Conservation (phyloP, 139 green algal species). For the Tetraselmis striata region DNA sequence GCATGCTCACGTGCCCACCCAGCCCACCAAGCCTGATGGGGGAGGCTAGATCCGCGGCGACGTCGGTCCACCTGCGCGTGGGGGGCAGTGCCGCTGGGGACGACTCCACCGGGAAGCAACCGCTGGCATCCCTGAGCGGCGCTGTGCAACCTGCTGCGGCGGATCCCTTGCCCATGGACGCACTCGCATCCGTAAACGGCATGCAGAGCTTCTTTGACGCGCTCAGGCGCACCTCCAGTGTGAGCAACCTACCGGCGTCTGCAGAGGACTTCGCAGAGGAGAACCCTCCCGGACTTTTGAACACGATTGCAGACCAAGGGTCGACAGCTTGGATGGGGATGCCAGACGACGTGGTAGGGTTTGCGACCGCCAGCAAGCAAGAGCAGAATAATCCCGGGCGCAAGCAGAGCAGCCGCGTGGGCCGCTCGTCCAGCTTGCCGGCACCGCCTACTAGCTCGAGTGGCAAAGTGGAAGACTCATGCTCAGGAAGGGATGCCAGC, state of each 20-base stretch:
- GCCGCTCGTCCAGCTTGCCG: not conserved
- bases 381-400: not conserved
- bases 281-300: not conserved
- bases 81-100: not conserved
- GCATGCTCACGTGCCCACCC: not conserved
- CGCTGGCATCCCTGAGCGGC: too few species aligned
- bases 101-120: too few species aligned
- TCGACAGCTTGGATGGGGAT: not conserved
- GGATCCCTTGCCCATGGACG: not conserved
- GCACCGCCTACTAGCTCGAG: not conserved
- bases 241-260: not conserved
- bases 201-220: not conserved
- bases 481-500: not conserved
- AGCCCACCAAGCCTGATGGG: not conserved
- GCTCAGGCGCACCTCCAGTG: not conserved
- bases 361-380: not conserved
- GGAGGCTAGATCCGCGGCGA: not conserved
- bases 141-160: not conserved
- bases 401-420: not conserved
- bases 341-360: not conserved
- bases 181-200: not conserved
- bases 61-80: not conserved
- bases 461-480: not conserved
- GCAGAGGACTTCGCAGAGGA: not conserved
- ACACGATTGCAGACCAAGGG: not conserved